These are phyloP conservation scores for Aureobasidium sp. DNA, from an alignment of 2,329 filamentous ascomycete species.

Conservation along the genomic window DNA sequence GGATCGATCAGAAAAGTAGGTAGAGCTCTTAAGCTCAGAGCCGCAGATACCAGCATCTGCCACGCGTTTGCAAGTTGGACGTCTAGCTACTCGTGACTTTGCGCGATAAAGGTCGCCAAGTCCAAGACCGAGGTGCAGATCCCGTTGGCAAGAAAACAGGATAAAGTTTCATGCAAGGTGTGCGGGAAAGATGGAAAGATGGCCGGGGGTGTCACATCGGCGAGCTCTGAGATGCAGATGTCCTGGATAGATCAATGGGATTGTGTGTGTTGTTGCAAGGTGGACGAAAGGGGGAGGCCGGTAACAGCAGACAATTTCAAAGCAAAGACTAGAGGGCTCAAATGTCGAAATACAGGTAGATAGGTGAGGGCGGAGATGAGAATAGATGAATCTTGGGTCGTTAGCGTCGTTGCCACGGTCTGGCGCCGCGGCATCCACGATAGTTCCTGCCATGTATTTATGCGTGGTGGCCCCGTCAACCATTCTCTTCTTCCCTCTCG, in stretches of 20 bases:
- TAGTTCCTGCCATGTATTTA: conserved; percentile 7
- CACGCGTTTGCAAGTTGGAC: conserved; percentile 1
- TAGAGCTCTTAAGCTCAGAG: neutral
- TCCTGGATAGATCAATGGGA: neutral
- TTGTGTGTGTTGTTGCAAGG: neutral
- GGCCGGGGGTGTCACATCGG: neutral
- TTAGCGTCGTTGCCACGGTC: conserved; percentile 10
- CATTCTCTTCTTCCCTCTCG: neutral
- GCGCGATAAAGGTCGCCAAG: conserved; percentile 10
- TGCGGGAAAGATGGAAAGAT: neutral
- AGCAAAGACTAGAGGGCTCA: neutral
- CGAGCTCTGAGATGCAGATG: neutral
- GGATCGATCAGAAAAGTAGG: conserved; percentile 5
- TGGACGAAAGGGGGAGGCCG: neutral
- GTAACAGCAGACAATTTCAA: conserved; percentile 7
- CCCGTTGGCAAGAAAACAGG: conserved; percentile 5
- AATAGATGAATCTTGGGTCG: conserved; percentile 5
- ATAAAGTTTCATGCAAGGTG: conserved; percentile 8
- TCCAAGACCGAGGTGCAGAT: conserved; percentile 5
- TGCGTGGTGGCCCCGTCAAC: conserved; percentile 1
- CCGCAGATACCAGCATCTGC: conserved; percentile 12
- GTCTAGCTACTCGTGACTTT: neutral
- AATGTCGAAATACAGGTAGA: neutral
- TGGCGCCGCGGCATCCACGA: conserved; percentile 5
- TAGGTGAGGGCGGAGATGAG: conserved; percentile 12